A percentile compares a stretch with the other conserved stretches of the same genome.
These are phyloP conservation scores for Scenedesmus sp. DNA, from an alignment of 163 green algal genomes.

Conservation along the genomic window DNA sequence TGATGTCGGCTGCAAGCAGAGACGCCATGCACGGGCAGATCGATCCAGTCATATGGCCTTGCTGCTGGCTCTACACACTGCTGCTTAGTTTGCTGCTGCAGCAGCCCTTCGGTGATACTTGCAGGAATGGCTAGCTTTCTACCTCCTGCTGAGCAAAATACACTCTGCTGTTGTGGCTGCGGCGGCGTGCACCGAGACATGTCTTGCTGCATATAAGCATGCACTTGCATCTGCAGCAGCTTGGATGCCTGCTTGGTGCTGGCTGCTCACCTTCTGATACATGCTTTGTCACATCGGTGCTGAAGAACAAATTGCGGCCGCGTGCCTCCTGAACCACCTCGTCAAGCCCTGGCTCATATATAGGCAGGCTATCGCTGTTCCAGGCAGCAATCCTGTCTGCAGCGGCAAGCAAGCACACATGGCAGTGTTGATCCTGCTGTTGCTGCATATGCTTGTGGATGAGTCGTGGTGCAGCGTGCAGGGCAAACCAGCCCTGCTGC, in stretches of 20 bases:
- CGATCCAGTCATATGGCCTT: not conserved
- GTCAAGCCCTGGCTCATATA: slow-evolving; percentile 99
- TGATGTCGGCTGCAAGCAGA: slow-evolving; percentile 47
- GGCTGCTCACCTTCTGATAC: slow-evolving; percentile 79
- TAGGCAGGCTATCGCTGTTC: slow-evolving; percentile 97
- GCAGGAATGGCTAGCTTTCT: not conserved
- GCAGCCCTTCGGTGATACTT: not conserved
- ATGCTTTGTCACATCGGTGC: slow-evolving; percentile 95
- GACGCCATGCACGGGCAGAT: not conserved
- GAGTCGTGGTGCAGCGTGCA: not conserved
- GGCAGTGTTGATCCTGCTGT: not conserved
- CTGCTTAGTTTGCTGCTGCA: not conserved
- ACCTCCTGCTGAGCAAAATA: not conserved
- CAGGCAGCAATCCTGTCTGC: slow-evolving; percentile 95
- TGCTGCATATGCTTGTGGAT: not conserved
- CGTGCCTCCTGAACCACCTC: slow-evolving; percentile 94
- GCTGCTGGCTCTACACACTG: not conserved
- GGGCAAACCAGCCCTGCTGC: not conserved
- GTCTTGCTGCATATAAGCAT: not conserved
- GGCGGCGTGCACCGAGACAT: not conserved
- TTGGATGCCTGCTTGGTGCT: slow-evolving; percentile 25
- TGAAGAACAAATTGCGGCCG: slow-evolving; percentile 98
- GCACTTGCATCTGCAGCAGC: not conserved
- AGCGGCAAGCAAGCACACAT: not conserved
- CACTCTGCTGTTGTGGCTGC: not conserved